A percentile compares a stretch with the other conserved stretches of the same genome.
Evolutionary conservation across 83 land plant genomes (phyloP).

Genomic region (Thuja plicata): DNA sequence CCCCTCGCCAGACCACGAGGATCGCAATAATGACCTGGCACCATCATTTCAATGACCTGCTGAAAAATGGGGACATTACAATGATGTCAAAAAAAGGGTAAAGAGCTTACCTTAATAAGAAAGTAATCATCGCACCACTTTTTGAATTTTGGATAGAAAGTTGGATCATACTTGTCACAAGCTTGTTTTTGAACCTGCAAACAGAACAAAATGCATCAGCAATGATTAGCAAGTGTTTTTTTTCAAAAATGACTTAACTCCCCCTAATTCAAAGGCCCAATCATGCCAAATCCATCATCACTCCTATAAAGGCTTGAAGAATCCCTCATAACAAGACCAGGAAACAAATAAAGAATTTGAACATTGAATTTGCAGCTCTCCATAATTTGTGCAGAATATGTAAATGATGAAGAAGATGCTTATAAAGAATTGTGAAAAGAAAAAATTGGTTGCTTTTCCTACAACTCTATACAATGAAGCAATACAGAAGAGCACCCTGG

Average conservation of each 20-base stretch:
- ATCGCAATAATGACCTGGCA: too few species aligned
- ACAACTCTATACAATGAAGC: background rate
- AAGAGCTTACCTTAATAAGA: constrained; percentile 62
- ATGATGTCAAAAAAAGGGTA: background rate
- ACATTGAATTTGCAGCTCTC: background rate
- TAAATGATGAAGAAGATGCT: background rate
- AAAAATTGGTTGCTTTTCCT: background rate
- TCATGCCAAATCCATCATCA: background rate
- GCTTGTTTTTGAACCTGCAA: constrained; percentile 87
- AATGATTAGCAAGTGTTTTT: background rate
- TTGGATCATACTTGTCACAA: constrained; percentile 94
- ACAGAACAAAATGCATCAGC: background rate
- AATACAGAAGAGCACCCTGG: background rate
- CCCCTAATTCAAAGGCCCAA: background rate
- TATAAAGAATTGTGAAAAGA: background rate
- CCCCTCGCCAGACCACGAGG: too few species aligned
- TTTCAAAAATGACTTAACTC: background rate
- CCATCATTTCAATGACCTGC: too few species aligned
- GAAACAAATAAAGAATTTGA: background rate
- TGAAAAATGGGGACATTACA: too few species aligned
- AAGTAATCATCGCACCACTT: constrained; percentile 99
- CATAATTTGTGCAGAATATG: background rate
- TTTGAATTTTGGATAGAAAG: constrained; percentile 92
- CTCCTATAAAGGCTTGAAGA: background rate
- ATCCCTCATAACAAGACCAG: background rate